These are phyloP conservation scores for Chlorella vulgaris DNA, from an alignment of 139 green algal genomes.

Conservation along the genomic window DNA sequence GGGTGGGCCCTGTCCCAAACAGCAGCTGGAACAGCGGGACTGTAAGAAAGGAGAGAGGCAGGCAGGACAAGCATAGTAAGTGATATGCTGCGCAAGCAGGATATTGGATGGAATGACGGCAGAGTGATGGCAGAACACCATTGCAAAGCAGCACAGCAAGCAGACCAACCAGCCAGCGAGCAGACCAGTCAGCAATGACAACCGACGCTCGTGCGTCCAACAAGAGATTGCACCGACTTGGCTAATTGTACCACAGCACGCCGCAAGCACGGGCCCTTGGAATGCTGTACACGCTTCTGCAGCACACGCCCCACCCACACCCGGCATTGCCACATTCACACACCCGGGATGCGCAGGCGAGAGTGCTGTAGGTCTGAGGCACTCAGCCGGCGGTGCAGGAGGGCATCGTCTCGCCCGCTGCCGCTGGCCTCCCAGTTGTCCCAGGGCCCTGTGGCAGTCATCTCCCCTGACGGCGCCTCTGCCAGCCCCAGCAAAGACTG, in stretches of 20 bases:
- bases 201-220: too few species aligned
- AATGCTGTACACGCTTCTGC: too few species aligned
- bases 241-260: too few species aligned
- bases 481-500: constrained; percentile 22
- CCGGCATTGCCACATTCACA: background rate
- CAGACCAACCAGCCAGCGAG: too few species aligned
- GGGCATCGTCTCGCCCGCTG: background rate
- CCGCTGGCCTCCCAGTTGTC: constrained; percentile 5
- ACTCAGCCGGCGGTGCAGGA: background rate
- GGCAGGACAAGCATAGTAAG: background rate
- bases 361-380: background rate
- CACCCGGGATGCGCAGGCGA: constrained; percentile 14
- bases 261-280: too few species aligned
- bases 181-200: too few species aligned
- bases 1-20: background rate
- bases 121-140: background rate
- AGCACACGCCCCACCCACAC: background rate
- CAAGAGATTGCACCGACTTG: too few species aligned
- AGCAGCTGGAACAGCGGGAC: constrained; percentile 3
- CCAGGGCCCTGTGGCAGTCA: background rate
- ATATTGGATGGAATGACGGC: background rate
- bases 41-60: background rate
- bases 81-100: background rate
- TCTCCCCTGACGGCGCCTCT: background rate
- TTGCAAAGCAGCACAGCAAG: too few species aligned